Evolutionary conservation across 495 filamentous ascomycete species (phyloP).

Genomic region (Annulohypoxylon maeteangense): DNA sequence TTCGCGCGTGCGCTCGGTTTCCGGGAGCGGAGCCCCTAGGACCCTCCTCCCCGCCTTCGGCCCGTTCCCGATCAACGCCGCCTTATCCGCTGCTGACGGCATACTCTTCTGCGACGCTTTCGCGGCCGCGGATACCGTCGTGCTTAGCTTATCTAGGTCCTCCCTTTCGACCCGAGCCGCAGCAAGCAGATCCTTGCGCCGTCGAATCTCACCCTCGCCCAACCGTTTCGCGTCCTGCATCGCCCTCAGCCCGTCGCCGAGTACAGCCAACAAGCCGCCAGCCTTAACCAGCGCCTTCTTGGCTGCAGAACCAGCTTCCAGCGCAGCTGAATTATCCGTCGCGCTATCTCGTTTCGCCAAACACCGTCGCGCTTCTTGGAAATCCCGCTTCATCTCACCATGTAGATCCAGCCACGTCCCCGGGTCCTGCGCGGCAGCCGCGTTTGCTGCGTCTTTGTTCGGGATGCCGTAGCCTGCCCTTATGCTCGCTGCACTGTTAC

Average conservation of each 20-base stretch:
- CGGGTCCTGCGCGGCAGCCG: slow-evolving; percentile 73
- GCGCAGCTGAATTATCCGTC: slow-evolving; percentile 63
- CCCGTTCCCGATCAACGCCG: slow-evolving; percentile 50
- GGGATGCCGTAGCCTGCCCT: slow-evolving; percentile 58
- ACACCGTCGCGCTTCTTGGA: slow-evolving; percentile 83
- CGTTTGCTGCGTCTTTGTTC: slow-evolving; percentile 51
- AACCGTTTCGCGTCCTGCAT: slow-evolving; percentile 61
- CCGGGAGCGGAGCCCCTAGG: slow-evolving; percentile 77
- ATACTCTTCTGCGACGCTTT: slow-evolving; percentile 36
- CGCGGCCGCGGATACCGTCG: slow-evolving; percentile 68
- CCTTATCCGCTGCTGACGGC: slow-evolving; percentile 47
- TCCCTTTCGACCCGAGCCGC: slow-evolving; percentile 85
- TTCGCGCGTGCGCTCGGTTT: slow-evolving; percentile 89
- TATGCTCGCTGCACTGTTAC: slow-evolving; percentile 58
- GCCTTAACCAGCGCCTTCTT: slow-evolving; percentile 85
- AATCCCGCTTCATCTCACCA: slow-evolving; percentile 79
- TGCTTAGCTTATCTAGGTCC: slow-evolving; percentile 82
- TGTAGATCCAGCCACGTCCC: slow-evolving; percentile 88
- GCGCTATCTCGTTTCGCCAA: slow-evolving; percentile 82
- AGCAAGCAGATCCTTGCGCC: slow-evolving; percentile 80
- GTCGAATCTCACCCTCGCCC: slow-evolving; percentile 87
- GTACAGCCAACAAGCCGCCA: slow-evolving; percentile 68
- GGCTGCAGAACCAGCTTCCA: slow-evolving; percentile 80
- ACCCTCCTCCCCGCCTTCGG: slow-evolving; percentile 66
- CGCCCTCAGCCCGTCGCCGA: slow-evolving; percentile 76